A percentile compares a stretch with the other conserved stretches of the same genome.
Conservation (phyloP, 1,139 yeast species). For the Kodamaea plutei region DNA sequence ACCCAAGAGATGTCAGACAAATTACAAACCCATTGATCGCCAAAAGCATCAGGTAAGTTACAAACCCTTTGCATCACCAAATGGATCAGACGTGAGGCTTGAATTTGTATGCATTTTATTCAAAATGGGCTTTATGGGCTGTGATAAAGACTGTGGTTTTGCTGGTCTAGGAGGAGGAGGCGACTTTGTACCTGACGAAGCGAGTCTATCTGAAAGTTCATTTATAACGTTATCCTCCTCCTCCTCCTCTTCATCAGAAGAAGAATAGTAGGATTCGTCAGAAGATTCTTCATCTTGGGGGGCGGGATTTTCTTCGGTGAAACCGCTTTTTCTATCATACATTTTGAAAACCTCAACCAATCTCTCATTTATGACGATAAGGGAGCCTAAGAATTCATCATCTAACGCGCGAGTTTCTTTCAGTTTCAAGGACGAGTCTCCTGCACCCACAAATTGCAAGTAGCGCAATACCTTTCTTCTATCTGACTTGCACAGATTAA, state of each 20-base stretch:
- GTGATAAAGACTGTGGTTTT: slow-evolving; percentile 20
- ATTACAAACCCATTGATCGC: too few species aligned
- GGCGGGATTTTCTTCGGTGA: slow-evolving; percentile 33
- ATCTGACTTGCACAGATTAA: slow-evolving; percentile 70
- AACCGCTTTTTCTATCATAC: slow-evolving; percentile 53
- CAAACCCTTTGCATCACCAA: slow-evolving; percentile 57
- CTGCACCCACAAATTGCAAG: slow-evolving; percentile 71
- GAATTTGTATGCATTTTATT: slow-evolving; percentile 23
- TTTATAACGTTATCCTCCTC: too few species aligned
- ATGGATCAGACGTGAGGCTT: slow-evolving; percentile 54
- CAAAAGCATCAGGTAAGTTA: too few species aligned
- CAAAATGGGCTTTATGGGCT: slow-evolving; percentile 11
- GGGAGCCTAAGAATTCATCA: slow-evolving; percentile 81
- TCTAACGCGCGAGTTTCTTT: slow-evolving; percentile 35
- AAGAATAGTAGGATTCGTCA: slow-evolving; percentile 43
- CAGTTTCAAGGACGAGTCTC: slow-evolving; percentile 29
- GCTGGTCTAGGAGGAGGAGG: slow-evolving; percentile 34
- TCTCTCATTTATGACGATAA: slow-evolving; percentile 86
- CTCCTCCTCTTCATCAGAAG: slow-evolving; percentile 37
- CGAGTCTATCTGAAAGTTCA: slow-evolving; percentile 15
- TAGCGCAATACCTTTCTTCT: slow-evolving; percentile 77
- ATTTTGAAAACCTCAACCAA: slow-evolving; percentile 67
- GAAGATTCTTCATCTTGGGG: slow-evolving; percentile 28
- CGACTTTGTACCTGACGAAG: slow-evolving; percentile 8
- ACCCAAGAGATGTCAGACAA: too few species aligned